Percentiles rank a stretch among this genome's conserved stretches.
phyloP scores from a whole-genome alignment of 176 grass and related monocot genomes.

The Metroxylon sagu region DNA sequence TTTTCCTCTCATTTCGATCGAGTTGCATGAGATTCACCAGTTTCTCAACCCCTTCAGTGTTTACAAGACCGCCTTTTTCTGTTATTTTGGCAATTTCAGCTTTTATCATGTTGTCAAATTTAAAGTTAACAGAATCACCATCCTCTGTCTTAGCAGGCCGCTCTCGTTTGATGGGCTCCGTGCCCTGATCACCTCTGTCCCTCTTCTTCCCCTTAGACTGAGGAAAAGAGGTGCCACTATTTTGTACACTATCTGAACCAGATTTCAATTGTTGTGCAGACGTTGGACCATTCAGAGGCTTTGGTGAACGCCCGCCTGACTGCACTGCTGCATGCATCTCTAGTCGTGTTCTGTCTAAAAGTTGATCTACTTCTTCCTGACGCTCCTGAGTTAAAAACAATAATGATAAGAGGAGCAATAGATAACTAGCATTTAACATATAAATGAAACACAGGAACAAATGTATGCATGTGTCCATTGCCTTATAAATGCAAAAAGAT shows the following conservation, averaged over 20 bases:
- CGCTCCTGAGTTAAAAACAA: conserved; percentile 44
- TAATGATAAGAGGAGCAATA: background rate
- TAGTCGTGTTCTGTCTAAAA: conserved; percentile 51
- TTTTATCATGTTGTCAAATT: background rate
- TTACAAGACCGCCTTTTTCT: conserved; percentile 9
- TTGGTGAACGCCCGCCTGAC: conserved; percentile 56
- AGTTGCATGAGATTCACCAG: conserved; percentile 2
- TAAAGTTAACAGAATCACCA: conserved; percentile 1
- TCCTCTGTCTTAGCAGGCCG: conserved; percentile 5
- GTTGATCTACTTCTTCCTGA: conserved; percentile 74
- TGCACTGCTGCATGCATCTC: conserved; percentile 76
- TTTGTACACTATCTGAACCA: conserved; percentile 9
- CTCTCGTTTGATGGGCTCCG: conserved; percentile 9
- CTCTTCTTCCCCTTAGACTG: conserved; percentile 21
- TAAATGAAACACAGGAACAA: background rate
- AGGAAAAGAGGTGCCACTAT: conserved; percentile 5
- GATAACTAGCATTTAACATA: background rate
- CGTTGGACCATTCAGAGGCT: conserved; percentile 43
- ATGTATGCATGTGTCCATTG: too few species aligned
- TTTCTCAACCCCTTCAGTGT: conserved; percentile 6
- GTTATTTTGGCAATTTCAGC: conserved; percentile 9
- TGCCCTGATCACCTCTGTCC: conserved; percentile 11
- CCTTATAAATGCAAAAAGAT: too few species aligned
- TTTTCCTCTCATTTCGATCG: conserved; percentile 4
- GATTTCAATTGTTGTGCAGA: conserved; percentile 31